Percentiles rank a stretch among this genome's conserved stretches.
phyloP scores from a whole-genome alignment of 345 rosid species.

The Salix dunnii region DNA sequence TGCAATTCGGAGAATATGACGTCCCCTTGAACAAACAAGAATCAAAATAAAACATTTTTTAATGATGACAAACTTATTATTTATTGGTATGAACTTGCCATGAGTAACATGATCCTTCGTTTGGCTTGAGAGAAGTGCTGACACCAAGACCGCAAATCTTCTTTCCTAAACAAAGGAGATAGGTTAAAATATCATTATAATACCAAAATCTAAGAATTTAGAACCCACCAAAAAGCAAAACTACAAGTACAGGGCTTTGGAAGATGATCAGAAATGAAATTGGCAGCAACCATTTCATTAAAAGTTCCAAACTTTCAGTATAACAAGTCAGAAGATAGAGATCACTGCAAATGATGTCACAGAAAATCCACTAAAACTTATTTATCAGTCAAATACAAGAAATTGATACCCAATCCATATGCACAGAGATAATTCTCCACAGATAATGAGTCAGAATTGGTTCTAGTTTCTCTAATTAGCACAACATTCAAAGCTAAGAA shows the following conservation, averaged over 20 bases:
- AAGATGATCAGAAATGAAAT: neutral
- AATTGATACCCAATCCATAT: neutral
- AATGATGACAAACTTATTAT: neutral
- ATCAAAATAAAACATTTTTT: too few relatives aligned
- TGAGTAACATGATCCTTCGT: constrained; percentile 70
- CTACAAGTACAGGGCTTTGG: neutral
- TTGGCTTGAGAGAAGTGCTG: constrained; percentile 72
- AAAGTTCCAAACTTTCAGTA: neutral
- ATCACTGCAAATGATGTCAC: neutral
- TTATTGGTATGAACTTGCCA: constrained; percentile 34
- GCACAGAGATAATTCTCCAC: neutral
- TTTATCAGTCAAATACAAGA: neutral
- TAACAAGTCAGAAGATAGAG: neutral
- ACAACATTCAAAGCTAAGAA: neutral
- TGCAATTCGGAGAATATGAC: neutral
- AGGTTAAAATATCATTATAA: neutral
- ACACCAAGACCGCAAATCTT: constrained; percentile 63
- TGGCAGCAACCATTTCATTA: neutral
- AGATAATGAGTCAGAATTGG: neutral
- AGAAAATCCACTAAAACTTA: neutral
- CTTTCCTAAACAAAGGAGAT: constrained; percentile 41
- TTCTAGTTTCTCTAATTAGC: neutral
- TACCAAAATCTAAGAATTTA: neutral
- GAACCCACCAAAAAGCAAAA: neutral
- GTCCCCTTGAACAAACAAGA: neutral